Base-by-base conservation (phyloP, 306 rosid genomes). In the Medicago arabica region DNA sequence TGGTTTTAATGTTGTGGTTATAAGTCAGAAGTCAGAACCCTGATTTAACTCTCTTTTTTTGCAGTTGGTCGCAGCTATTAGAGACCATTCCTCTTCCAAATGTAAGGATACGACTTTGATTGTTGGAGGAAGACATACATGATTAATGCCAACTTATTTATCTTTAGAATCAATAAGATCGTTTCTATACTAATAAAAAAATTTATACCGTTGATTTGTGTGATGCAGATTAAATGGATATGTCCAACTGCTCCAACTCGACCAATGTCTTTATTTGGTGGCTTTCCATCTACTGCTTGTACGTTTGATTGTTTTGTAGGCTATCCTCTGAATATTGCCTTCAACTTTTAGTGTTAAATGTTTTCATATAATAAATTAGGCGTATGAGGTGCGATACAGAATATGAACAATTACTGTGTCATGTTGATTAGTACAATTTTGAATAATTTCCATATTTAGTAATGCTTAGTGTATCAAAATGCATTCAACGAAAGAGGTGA, bases 231-330 rank as follows among this genome's bases (percentile, higher is more conserved):
- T 79, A 95, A 95, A 80, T 95, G 99, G 99, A 95, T 95, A 55
- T 95, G 99, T 81, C 99, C 99, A n/a, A 95, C 98, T 41, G 96
- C 99, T 63, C 98, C 99, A 23, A 90, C 97, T 82, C 97, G 71
- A 81, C 97, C 99, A 75, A 75, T 95, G 67, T 14, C 86, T 46
- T 31, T 87, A 57, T 92, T 95, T 77, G 99, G 98, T 40, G 99
- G 99, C 78, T 92, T 92, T 88, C 98, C 99, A 23, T 95, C 99
- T 31, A 95, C 99, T 68, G 97, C 99, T 58, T 95, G 99, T 95
- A 82, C 86, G 97, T 82, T 66, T 82, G 14, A 63, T 67, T 83
- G 36, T 67, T 53, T 67, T 62, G 9, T n/a, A 34, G 62, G 46
- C 36, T 40, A 17, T 46, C 59, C 28, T 23, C 28, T 23, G 28